phyloP scores from a whole-genome alignment of 1,139 yeast species.

The Yamadazyma trypodendri region DNA sequence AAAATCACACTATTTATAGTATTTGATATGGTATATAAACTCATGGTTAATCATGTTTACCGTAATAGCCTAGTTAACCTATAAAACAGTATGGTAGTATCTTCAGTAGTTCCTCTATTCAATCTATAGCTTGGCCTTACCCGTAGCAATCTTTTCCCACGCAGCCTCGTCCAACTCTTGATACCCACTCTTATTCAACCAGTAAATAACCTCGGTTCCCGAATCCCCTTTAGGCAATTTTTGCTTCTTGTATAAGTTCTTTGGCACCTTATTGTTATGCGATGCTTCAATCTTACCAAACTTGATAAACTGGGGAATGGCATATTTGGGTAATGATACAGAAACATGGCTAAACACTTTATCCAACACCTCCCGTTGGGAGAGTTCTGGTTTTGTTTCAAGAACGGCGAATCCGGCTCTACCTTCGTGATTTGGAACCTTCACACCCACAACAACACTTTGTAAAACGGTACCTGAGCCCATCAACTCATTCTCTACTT shows the following conservation, averaged over 20 bases:
- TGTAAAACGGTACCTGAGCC: conserved; percentile 59
- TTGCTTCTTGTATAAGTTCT: conserved; percentile 74
- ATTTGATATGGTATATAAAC: too few species aligned
- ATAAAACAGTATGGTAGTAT: too few species aligned
- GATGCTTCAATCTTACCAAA: conserved; percentile 61
- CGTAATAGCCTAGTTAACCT: too few species aligned
- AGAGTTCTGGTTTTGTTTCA: conserved; percentile 45
- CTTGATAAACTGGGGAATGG: conserved; percentile 82
- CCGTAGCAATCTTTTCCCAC: conserved; percentile 54
- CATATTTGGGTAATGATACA: conserved; percentile 72
- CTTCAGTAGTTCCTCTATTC: too few species aligned
- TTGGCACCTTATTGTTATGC: conserved; percentile 86
- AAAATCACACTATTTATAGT: too few species aligned
- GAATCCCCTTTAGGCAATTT: conserved; percentile 69
- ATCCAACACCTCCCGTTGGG: conserved; percentile 30
- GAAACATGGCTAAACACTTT: conserved; percentile 36
- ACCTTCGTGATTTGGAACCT: conserved; percentile 88
- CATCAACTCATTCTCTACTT: conserved; percentile 75
- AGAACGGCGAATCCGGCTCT: conserved; percentile 89
- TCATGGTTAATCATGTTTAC: too few species aligned
- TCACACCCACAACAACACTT: conserved; percentile 86
- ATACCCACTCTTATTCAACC: conserved; percentile 62
- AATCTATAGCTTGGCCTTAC: conserved; percentile 31
- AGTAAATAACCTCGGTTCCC: conserved; percentile 63
- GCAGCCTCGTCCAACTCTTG: conserved; percentile 54